phyloP scores from a whole-genome alignment of 1,139 yeast species.

The Yamadazyma aaseri region DNA sequence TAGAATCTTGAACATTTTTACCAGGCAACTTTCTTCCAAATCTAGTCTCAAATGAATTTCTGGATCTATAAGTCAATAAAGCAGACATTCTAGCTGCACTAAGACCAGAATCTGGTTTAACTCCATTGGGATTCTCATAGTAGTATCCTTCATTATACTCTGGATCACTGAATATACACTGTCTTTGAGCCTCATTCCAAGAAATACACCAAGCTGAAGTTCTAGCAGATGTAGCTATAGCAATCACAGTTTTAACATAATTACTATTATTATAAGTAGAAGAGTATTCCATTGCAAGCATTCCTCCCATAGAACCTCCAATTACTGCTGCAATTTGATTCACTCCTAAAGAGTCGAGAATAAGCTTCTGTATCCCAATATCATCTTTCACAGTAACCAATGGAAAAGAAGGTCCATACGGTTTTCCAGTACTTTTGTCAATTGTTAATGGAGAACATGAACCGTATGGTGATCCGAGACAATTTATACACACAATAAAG shows the following conservation, averaged over 20 bases:
- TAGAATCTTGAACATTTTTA: conserved; percentile 13
- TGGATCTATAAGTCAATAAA: conserved; percentile 82
- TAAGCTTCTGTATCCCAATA: conserved; percentile 71
- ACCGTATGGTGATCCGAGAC: conserved; percentile 95
- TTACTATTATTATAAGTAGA: conserved; percentile 65
- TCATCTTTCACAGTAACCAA: conserved; percentile 91
- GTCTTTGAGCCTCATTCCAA: conserved; percentile 98
- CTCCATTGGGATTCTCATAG: conserved; percentile 56
- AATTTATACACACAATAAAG: conserved; percentile 82
- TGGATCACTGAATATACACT: conserved; percentile 92
- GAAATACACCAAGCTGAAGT: conserved; percentile 98
- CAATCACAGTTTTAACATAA: conserved; percentile 72
- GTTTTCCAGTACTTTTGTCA: conserved; percentile 68
- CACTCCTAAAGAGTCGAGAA: conserved; percentile 74
- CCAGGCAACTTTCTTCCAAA: conserved; percentile 78
- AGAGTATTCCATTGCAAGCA: conserved; percentile 85
- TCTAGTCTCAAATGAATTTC: conserved; percentile 87
- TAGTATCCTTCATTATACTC: conserved; percentile 85
- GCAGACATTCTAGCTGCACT: conserved; percentile 99
- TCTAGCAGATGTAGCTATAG: conserved; percentile 90
- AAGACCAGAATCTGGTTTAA: conserved; percentile 78
- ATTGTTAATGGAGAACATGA: conserved; percentile 86
- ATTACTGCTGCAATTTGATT: conserved; percentile 76
- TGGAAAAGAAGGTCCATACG: conserved; percentile 94
- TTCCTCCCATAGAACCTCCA: conserved; percentile 99